phyloP scores from a whole-genome alignment of 805 yeast species.

The Spathaspora arborariae region DNA sequence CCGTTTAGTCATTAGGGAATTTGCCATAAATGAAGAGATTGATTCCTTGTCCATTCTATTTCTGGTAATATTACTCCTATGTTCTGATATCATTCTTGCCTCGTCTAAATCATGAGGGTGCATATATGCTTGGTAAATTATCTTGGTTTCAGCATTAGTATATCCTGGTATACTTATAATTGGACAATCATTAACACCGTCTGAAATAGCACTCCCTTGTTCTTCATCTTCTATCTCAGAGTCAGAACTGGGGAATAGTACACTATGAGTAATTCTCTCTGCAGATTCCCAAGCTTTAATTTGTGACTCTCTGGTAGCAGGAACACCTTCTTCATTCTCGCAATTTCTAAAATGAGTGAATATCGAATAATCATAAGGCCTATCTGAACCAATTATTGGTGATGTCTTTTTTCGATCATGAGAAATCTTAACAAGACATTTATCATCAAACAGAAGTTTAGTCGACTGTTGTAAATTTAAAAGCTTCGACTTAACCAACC shows the following conservation, averaged over 20 bases:
- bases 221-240: conserved; percentile 10
- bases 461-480: conserved; percentile 37
- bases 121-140: conserved; percentile 14
- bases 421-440: background rate
- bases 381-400: background rate
- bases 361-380: conserved; percentile 34
- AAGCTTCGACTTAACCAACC: conserved; percentile 31
- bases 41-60: background rate
- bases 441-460: conserved; percentile 16
- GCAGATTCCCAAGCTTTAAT: conserved; percentile 44
- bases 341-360: conserved; percentile 22
- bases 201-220: conserved; percentile 2
- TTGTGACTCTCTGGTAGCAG: conserved; percentile 38
- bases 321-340: conserved; percentile 22
- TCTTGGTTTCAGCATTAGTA: conserved; percentile 31
- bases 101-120: background rate
- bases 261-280: conserved; percentile 32
- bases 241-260: conserved; percentile 30
- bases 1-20: conserved; percentile 30
- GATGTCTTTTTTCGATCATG: background rate
- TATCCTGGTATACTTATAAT: conserved; percentile 37
- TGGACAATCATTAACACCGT: conserved; percentile 4
- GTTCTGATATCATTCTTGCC: background rate
- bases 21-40: conserved; percentile 6
- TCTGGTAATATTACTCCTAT: background rate